Percentiles rank a stretch among this genome's conserved stretches.
Evolutionary conservation across 1,139 yeast genomes (phyloP).

Genomic region (Insectozyma bohioensis): DNA sequence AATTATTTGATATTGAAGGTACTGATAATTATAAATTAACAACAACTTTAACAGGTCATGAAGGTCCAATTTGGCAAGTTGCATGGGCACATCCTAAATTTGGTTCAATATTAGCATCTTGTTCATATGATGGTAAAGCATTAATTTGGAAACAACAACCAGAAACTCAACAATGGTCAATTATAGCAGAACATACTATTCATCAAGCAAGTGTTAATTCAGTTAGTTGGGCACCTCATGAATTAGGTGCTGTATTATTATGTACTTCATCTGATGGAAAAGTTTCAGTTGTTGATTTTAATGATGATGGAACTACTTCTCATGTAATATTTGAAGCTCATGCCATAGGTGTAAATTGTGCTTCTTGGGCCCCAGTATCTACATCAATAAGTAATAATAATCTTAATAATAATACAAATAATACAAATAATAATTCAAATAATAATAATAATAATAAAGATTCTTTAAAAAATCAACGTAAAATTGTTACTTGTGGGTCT

Average conservation of each 20-base stretch:
- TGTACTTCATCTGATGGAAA: slow-evolving; percentile 94
- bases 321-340: slow-evolving; percentile 74
- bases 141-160: slow-evolving; percentile 86
- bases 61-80: slow-evolving; percentile 99
- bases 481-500: slow-evolving; percentile 93
- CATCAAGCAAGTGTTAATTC: slow-evolving; percentile 96
- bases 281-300: slow-evolving; percentile 86
- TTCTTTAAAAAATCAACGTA: slow-evolving; percentile 33
- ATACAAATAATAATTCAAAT: slow-evolving; percentile 11
- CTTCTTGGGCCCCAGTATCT: slow-evolving; percentile 88
- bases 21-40: slow-evolving; percentile 76
- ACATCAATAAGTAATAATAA: slow-evolving; percentile 24
- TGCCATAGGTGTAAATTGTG: slow-evolving; percentile 90
- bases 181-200: slow-evolving; percentile 80
- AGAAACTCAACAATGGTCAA: slow-evolving; percentile 84
- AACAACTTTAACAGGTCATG: slow-evolving; percentile 86
- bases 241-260: slow-evolving; percentile 86
- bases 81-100: slow-evolving; percentile 99
- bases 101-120: slow-evolving; percentile 91
- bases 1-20: slow-evolving; percentile 82
- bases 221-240: slow-evolving; percentile 97
- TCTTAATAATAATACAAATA: slow-evolving; percentile 29
- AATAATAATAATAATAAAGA: slow-evolving; percentile 34
- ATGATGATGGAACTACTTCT: slow-evolving; percentile 84
- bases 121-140: slow-evolving; percentile 94